Conservation (phyloP, 805 yeast genomes). For the Saccharomycopsis sp. region DNA sequence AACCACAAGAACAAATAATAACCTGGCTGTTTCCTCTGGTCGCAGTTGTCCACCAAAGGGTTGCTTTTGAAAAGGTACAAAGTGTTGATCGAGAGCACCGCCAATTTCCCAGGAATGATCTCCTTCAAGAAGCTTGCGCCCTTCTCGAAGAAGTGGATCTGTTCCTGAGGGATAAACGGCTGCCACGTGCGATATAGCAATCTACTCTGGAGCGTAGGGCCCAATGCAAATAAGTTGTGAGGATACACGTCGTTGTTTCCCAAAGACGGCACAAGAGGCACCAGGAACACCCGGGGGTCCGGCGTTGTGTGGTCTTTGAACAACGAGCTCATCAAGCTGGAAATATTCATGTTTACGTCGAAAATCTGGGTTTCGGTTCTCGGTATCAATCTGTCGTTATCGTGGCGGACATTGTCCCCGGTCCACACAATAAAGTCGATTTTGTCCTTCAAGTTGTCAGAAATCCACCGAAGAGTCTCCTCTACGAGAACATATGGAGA, state of each 20-base stretch:
- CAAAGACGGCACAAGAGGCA: constrained; percentile 57
- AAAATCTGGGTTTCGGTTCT: constrained; percentile 68
- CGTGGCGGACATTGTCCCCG: constrained; percentile 84
- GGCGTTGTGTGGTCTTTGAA: constrained; percentile 39
- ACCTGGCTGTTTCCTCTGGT: constrained; percentile 68
- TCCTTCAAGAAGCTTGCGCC: constrained; percentile 73
- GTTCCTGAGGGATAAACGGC: constrained; percentile 66
- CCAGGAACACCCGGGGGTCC: constrained; percentile 40
- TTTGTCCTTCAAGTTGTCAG: constrained; percentile 57
- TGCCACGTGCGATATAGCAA: constrained; percentile 72
- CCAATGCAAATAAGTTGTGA: constrained; percentile 77
- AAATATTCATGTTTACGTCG: constrained; percentile 55
- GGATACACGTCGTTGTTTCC: constrained; percentile 91
- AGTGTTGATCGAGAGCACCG: constrained; percentile 73
- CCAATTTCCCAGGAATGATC: constrained; percentile 73
- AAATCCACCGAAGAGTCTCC: constrained; percentile 61
- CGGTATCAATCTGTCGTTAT: constrained; percentile 67
- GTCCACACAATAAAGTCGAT: constrained; percentile 88
- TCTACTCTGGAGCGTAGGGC: constrained; percentile 83
- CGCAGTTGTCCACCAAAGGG: constrained; percentile 80
- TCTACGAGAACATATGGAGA: constrained; percentile 57
- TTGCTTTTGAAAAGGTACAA: constrained; percentile 67
- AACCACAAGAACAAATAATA: constrained; percentile 72
- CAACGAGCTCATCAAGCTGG: constrained; percentile 42
- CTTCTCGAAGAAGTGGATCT: constrained; percentile 63